phyloP scores from a whole-genome alignment of 1,139 yeast species.

The Candida sojae region DNA sequence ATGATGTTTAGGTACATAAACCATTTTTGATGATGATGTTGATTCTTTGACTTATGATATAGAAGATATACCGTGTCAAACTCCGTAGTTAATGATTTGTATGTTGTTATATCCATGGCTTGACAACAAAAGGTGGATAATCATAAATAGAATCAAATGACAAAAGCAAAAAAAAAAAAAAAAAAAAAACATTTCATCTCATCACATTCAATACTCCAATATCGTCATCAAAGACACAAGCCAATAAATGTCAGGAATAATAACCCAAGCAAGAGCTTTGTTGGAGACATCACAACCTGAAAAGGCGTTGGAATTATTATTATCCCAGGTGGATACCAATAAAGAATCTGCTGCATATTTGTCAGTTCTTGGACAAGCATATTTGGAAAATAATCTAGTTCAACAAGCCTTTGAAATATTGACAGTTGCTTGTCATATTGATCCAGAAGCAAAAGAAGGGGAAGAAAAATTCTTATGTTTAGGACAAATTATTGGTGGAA shows the following conservation, averaged over 20 bases:
- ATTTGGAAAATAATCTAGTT: slow-evolving; percentile 75
- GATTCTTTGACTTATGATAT: slow-evolving; percentile 73
- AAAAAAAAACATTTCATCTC: not conserved
- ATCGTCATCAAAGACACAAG: not conserved
- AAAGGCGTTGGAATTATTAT: slow-evolving; percentile 38
- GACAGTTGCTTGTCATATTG: slow-evolving; percentile 64
- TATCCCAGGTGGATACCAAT: slow-evolving; percentile 28
- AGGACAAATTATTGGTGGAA: slow-evolving; percentile 89
- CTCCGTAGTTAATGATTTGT: slow-evolving; percentile 36
- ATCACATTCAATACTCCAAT: not conserved
- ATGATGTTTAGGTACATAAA: slow-evolving; percentile 70
- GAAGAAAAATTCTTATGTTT: slow-evolving; percentile 83
- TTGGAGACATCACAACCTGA: slow-evolving; percentile 43
- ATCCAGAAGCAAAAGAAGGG: slow-evolving; percentile 64
- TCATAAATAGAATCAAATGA: not conserved
- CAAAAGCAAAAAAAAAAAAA: not conserved
- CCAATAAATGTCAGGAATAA: slow-evolving; percentile 13
- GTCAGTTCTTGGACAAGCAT: slow-evolving; percentile 66
- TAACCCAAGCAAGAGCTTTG: slow-evolving; percentile 30
- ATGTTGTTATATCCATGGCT: slow-evolving; percentile 15
- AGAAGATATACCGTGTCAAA: slow-evolving; percentile 58
- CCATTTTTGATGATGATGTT: slow-evolving; percentile 76
- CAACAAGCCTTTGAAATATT: slow-evolving; percentile 74
- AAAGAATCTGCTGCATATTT: slow-evolving; percentile 34
- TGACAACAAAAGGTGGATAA: not conserved